Evolutionary conservation across 1,139 yeast species (phyloP), one percentile per base, ranked within the genome.

Genomic region (Saccharomycopsis hybrid): DNA sequence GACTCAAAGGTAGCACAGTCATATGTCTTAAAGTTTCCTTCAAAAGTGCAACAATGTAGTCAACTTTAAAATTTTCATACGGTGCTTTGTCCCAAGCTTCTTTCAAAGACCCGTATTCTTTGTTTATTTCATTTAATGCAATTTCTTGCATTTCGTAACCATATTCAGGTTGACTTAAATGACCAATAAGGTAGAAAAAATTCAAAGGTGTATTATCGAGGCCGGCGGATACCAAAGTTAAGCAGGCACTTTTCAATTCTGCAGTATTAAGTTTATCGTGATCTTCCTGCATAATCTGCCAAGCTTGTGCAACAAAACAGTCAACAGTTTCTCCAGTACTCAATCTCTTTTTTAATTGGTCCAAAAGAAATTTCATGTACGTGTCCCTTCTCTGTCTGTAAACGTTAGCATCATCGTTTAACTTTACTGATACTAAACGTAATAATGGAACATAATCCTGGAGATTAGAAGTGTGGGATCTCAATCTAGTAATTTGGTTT

Each of bases 151-250:
- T 59, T 0, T 51, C 55, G 3, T 65, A 64, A 1, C 84, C 83
- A 47, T 64, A 59, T 3, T 49, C 48, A 2, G 77, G 71, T 35
- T 73, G 77, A 1, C 84, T 73, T 48, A 85, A 65, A 46, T 80
- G 83, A 0, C 87, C 87, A 55, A 83, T 60, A 11, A 82, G 70
- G 56, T 80, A 79, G 55, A 77, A 75, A 51, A 84, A 66, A 49
- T 78, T 82, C 32, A 83, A 69, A 0, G 90, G 84, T 0, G 84
- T 78, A 54, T 85, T 85, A 60, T 85, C 92, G 35, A 85, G 65
- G 0, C 94, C 94, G 3, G 92, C 92, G 57, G 89, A 82, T 0
- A 85, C 82, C 82, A 84, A 78, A 0, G 92, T 82, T 44, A 85
- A 66, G 60, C 90, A 83, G 5, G 82, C 72, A 45, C 87, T 78